phyloP scores from a whole-genome alignment of 495 filamentous ascomycete genomes.

The Hyaloscypha hepaticicola region DNA sequence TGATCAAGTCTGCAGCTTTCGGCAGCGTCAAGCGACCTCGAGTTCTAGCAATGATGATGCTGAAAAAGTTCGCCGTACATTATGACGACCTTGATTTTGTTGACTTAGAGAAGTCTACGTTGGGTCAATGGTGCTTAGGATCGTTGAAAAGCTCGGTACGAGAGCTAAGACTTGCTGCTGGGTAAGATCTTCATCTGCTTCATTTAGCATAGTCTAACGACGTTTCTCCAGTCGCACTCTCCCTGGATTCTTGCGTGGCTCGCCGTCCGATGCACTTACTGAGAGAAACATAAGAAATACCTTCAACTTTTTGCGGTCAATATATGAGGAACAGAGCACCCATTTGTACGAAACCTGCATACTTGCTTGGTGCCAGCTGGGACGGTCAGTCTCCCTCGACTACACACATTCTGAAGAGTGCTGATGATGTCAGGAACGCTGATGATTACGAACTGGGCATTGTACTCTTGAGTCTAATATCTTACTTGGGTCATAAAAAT shows the following conservation, averaged over 20 bases:
- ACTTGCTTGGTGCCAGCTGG: slow-evolving; percentile 78
- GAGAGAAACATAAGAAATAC: slow-evolving; percentile 65
- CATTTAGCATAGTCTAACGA: slow-evolving; percentile 12
- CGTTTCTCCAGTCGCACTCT: slow-evolving; percentile 53
- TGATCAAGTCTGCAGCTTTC: slow-evolving; percentile 58
- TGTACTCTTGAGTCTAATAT: slow-evolving; percentile 75
- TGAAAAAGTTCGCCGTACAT: slow-evolving; percentile 68
- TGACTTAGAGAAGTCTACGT: slow-evolving; percentile 60
- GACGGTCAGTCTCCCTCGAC: slow-evolving; percentile 31
- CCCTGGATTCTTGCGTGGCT: slow-evolving; percentile 59
- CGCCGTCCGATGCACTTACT: slow-evolving; percentile 43
- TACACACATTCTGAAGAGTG: background rate
- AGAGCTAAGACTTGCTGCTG: slow-evolving; percentile 82
- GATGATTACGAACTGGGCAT: slow-evolving; percentile 80
- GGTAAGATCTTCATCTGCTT: slow-evolving; percentile 32
- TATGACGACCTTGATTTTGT: slow-evolving; percentile 53
- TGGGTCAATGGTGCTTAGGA: slow-evolving; percentile 78
- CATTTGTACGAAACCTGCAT: slow-evolving; percentile 80
- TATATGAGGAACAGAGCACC: slow-evolving; percentile 63
- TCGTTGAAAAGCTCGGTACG: slow-evolving; percentile 78
- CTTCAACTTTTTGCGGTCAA: slow-evolving; percentile 64
- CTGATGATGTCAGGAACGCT: slow-evolving; percentile 46
- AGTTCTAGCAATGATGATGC: slow-evolving; percentile 67
- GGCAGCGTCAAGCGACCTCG: slow-evolving; percentile 60
- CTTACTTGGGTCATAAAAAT: slow-evolving; percentile 84